These are phyloP conservation scores for Pycnococcus provasolii DNA, from an alignment of 139 green algal genomes.

Conservation along the genomic window DNA sequence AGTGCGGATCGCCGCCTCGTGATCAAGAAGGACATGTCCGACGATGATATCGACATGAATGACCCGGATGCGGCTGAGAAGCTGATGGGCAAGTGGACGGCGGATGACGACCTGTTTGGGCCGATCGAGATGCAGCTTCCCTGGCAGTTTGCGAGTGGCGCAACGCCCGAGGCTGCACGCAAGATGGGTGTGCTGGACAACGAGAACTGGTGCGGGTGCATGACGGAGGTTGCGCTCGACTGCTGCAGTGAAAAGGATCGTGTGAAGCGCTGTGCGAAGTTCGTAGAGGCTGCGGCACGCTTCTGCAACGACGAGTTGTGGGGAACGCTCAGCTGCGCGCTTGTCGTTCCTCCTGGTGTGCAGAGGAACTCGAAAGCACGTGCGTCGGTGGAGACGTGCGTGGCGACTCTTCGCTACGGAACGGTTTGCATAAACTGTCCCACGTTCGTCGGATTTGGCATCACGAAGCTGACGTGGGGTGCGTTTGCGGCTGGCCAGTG, in stretches of 20 bases:
- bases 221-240: too few relatives aligned
- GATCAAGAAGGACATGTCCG: conserved; percentile 35
- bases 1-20: background rate
- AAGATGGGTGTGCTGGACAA: too few relatives aligned
- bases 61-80: conserved; percentile 19
- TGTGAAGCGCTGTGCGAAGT: conserved; percentile 49
- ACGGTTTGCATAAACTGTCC: conserved; percentile 54
- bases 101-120: too few relatives aligned
- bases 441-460: conserved; percentile 37
- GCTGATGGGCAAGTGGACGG: conserved; percentile 20
- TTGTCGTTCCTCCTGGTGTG: conserved; percentile 46
- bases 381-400: conserved; percentile 33
- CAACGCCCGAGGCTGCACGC: too few relatives aligned
- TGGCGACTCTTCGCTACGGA: conserved; percentile 60
- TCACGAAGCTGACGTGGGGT: conserved; percentile 52
- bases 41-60: conserved; percentile 4
- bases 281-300: conserved; percentile 40
- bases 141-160: too few relatives aligned
- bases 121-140: too few relatives aligned
- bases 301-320: conserved; percentile 59
- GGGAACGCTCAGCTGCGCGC: conserved; percentile 50
- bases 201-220: too few relatives aligned
- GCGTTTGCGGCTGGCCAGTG: conserved; percentile 34
- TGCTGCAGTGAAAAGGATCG: conserved; percentile 54
- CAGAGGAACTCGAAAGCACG: conserved; percentile 1